Percentiles rank a stretch among this genome's conserved stretches.
These are phyloP conservation scores for Zygotorulaspora danielsina DNA, from an alignment of 805 yeast species.

Conservation along the genomic window DNA sequence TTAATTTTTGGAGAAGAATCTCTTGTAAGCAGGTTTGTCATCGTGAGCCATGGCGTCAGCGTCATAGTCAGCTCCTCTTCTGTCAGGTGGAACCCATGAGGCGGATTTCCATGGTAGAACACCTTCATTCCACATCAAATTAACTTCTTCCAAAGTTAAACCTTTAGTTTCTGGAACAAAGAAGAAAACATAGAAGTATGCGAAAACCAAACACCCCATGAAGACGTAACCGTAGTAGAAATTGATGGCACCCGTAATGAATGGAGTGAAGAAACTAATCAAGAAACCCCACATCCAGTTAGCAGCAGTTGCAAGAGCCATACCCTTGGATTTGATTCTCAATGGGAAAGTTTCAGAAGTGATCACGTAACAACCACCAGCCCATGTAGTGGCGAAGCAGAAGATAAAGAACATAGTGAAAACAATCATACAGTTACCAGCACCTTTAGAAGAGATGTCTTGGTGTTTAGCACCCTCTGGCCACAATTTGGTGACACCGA, in stretches of 20 bases:
- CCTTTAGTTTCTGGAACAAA: conserved; percentile 74
- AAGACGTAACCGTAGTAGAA: conserved; percentile 64
- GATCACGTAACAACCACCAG: conserved; percentile 61
- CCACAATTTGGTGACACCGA: conserved; percentile 50
- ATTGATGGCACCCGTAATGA: conserved; percentile 56
- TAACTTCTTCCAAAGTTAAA: conserved; percentile 73
- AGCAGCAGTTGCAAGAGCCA: conserved; percentile 55
- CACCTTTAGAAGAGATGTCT: conserved; percentile 47
- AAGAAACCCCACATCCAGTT: conserved; percentile 66
- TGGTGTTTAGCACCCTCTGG: conserved; percentile 37
- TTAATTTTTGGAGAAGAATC: conserved; percentile 7
- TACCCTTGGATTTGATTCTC: conserved; percentile 57
- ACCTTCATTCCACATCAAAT: conserved; percentile 47
- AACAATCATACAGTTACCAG: conserved; percentile 69
- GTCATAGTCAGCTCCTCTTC: conserved; percentile 29
- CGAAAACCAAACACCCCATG: conserved; percentile 51
- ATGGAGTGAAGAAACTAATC: conserved; percentile 67
- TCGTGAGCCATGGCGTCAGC: conserved; percentile 27
- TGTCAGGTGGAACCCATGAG: conserved; percentile 46
- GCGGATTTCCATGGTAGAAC: conserved; percentile 43
- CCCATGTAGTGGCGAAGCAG: conserved; percentile 74
- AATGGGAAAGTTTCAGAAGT: conserved; percentile 68
- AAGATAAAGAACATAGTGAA: conserved; percentile 65
- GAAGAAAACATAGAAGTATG: conserved; percentile 62
- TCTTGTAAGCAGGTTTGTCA: conserved; percentile 26